Evolutionary conservation across 225 moss, liverwort and hornwort species (phyloP).

Genomic region (Antitrichia curtipendula): DNA sequence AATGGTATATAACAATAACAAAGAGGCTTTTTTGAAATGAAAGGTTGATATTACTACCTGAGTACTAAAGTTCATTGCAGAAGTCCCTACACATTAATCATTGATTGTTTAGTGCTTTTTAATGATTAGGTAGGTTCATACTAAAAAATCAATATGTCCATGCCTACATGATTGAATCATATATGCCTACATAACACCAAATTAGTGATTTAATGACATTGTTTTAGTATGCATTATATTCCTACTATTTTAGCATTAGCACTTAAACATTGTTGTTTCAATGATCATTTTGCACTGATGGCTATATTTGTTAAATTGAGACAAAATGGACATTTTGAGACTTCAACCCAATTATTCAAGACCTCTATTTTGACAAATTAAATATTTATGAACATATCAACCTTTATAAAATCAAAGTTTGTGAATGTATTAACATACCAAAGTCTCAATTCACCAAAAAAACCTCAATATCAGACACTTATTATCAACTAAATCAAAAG

Average conservation of each 20-base stretch:
- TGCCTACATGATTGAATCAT: too few relatives aligned
- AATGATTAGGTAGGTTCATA: background rate
- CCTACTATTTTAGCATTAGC: background rate
- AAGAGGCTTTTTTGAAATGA: accelerated
- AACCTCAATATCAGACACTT: too few relatives aligned
- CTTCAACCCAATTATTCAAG: too few relatives aligned
- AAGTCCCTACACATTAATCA: background rate
- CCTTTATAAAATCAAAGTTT: too few relatives aligned
- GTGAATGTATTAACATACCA: too few relatives aligned
- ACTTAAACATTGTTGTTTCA: background rate
- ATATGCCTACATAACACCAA: background rate
- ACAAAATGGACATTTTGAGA: too few relatives aligned
- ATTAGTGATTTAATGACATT: background rate
- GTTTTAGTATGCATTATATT: background rate
- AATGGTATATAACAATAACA: background rate
- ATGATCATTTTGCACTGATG: background rate
- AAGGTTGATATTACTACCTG: accelerated
- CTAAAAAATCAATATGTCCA: background rate
- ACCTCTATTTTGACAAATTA: too few relatives aligned
- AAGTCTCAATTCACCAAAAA: too few relatives aligned
- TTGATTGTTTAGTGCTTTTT: background rate
- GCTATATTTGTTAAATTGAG: too few relatives aligned
- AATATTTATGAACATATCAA: too few relatives aligned
- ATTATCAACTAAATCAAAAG: too few relatives aligned
- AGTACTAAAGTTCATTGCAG: accelerated